A percentile compares a stretch with the other conserved stretches of the same genome.
These are phyloP conservation scores for Chlorella variabilis DNA, from an alignment of 163 green algal genomes.

Conservation along the genomic window DNA sequence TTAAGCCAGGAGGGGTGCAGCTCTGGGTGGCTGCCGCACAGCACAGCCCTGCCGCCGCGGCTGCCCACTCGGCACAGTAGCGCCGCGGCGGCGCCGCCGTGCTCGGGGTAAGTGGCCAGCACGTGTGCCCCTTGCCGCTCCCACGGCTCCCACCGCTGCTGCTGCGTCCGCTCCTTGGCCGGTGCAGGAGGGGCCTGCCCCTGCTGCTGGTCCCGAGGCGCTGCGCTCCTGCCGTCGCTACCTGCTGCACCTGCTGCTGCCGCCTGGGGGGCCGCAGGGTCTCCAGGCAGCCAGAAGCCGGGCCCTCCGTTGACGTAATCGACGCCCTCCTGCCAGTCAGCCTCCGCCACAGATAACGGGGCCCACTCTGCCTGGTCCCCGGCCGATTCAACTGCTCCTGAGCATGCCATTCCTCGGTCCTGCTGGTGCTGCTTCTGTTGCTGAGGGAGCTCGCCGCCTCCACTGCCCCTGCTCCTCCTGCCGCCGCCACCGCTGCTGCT, in stretches of 20 bases:
- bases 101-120: constrained; percentile 44
- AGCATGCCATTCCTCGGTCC: too few species aligned
- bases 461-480: not conserved
- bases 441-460: not conserved
- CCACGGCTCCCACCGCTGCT: not conserved
- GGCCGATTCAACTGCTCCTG: too few species aligned
- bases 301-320: constrained; percentile 49
- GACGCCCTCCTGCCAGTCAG: constrained; percentile 6
- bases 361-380: not conserved
- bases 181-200: not conserved
- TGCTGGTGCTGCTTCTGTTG: not conserved
- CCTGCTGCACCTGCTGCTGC: not conserved
- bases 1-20: constrained; percentile 59
- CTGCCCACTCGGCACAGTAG: constrained; percentile 55
- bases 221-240: not conserved
- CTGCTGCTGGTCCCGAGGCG: not conserved
- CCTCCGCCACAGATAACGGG: not conserved
- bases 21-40: constrained; percentile 79
- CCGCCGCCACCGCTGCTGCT: not conserved
- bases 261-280: too few species aligned
- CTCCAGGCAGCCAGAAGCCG: not conserved
- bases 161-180: not conserved
- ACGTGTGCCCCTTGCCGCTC: constrained; percentile 31
- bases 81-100: constrained; percentile 33
- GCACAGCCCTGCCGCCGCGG: constrained; percentile 55